Evolutionary conservation across 441 rosid species (phyloP).

Genomic region (Rhodomyrtus psidioides): DNA sequence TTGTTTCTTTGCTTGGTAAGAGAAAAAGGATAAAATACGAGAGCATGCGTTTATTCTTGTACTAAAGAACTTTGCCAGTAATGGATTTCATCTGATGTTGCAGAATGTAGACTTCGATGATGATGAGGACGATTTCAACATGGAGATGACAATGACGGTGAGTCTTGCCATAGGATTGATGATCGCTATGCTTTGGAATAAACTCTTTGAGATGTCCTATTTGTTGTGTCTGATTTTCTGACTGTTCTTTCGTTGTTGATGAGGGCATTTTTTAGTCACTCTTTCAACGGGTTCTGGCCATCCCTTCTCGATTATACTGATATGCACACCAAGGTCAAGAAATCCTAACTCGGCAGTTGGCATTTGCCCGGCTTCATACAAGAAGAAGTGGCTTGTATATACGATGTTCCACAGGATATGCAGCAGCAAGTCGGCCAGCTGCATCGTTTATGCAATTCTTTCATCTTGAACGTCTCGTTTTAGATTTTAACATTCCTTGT

Average conservation of each 20-base stretch:
- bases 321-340: neutral
- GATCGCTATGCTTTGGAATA: neutral
- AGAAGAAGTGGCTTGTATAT: neutral
- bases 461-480: too few species aligned
- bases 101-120: slow-evolving; percentile 42
- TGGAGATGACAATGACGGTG: slow-evolving; percentile 29
- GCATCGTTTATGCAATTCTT: neutral
- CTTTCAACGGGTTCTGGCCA: neutral
- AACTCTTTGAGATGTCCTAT: neutral
- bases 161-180: neutral
- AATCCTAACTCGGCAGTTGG: neutral
- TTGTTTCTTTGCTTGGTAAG: too few species aligned
- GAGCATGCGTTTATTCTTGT: neutral
- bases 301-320: neutral
- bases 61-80: neutral
- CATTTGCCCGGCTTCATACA: neutral
- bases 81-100: neutral
- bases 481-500: too few species aligned
- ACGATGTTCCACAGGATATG: neutral
- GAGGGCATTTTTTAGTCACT: slow-evolving; percentile 15
- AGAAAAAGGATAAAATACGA: too few species aligned
- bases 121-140: slow-evolving; percentile 38
- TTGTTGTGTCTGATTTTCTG: neutral
- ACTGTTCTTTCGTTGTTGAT: slow-evolving; percentile 9
- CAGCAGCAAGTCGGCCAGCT: neutral